Conservation (phyloP, 2,329 filamentous ascomycete species). For the Epichloe typhina region DNA sequence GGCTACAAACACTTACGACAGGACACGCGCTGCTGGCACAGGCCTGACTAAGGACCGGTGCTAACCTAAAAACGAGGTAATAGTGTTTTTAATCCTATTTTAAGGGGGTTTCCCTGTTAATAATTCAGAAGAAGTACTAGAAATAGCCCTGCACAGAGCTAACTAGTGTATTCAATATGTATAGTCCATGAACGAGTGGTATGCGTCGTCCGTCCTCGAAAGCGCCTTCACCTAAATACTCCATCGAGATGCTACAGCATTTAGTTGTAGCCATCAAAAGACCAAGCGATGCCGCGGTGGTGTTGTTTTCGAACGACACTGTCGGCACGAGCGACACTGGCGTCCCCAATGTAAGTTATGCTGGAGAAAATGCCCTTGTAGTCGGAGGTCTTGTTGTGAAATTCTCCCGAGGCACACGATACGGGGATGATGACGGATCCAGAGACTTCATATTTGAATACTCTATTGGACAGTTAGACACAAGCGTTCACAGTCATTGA, state of each 20-base stretch:
- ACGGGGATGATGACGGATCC: conserved; percentile 14
- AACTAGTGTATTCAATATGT: too few relatives aligned
- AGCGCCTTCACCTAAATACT: too few relatives aligned
- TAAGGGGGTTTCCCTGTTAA: too few relatives aligned
- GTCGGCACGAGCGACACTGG: neutral
- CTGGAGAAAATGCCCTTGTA: conserved; percentile 2
- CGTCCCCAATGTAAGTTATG: neutral
- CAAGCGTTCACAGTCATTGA: neutral
- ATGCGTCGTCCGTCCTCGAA: too few relatives aligned
- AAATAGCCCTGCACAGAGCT: too few relatives aligned
- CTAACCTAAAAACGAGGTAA: too few relatives aligned
- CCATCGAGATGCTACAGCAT: neutral
- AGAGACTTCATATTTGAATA: conserved; percentile 16
- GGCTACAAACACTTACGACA: too few relatives aligned
- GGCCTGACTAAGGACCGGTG: too few relatives aligned
- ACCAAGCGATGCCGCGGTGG: conserved; percentile 4
- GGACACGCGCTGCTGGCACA: too few relatives aligned
- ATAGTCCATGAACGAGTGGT: too few relatives aligned
- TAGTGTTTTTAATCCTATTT: too few relatives aligned
- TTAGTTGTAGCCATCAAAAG: neutral
- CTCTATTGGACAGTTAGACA: neutral
- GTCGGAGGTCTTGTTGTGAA: neutral
- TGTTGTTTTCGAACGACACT: neutral
- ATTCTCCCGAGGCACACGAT: conserved; percentile 2
- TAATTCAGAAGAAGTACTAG: too few relatives aligned